Conservation (phyloP, 164 flowering plant species). For the Dillenia suffruticosa region DNA sequence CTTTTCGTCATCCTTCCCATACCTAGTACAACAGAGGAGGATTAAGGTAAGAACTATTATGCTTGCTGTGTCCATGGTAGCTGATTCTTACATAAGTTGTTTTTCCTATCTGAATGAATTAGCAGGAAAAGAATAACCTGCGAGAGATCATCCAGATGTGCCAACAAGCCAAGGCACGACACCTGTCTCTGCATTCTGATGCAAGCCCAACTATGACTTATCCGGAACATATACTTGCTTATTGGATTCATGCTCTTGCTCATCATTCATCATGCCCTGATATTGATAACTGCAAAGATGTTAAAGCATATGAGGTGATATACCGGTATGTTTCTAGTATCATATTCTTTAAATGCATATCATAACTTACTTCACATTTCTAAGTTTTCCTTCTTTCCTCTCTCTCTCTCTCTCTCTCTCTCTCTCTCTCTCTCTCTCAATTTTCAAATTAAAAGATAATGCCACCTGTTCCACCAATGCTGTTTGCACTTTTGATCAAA, state of each 20-base stretch:
- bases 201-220: constrained; percentile 38
- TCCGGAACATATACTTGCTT: constrained; percentile 76
- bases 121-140: constrained; percentile 73
- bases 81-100: constrained; percentile 1
- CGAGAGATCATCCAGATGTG: constrained; percentile 77
- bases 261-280: constrained; percentile 78
- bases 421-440: too few species aligned
- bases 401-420: too few species aligned
- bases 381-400: too few species aligned
- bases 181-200: constrained; percentile 54
- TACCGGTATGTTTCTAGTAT: constrained; percentile 54
- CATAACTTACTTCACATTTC: too few species aligned
- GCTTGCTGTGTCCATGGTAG: neutral
- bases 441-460: too few species aligned
- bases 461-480: too few species aligned
- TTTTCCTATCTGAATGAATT: constrained; percentile 13
- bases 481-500: too few species aligned
- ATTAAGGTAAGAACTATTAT: too few species aligned
- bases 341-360: too few species aligned
- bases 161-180: constrained; percentile 65
- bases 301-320: constrained; percentile 56
- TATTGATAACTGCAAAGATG: constrained; percentile 68
- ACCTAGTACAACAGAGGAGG: too few species aligned
- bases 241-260: constrained; percentile 82
- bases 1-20: neutral